These are phyloP conservation scores for Tricholoma matsutake DNA, from an alignment of 768 basidiomycete genomes.

Conservation along the genomic window DNA sequence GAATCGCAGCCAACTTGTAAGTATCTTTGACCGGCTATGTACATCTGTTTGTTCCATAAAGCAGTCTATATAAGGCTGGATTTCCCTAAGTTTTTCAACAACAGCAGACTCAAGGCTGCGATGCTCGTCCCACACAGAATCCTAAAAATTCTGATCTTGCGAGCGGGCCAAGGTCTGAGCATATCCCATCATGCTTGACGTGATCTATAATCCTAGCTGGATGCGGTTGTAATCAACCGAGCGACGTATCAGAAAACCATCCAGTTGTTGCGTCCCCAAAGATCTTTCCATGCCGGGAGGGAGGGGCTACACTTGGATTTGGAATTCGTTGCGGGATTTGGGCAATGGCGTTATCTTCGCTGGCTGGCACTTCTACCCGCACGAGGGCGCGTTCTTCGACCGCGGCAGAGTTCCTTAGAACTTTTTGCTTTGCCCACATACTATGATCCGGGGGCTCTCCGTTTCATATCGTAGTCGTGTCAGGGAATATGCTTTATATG, in stretches of 20 bases:
- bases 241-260: slow-evolving; percentile 68
- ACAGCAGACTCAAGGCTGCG: slow-evolving; percentile 56
- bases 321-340: slow-evolving; percentile 58
- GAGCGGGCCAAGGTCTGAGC: slow-evolving; percentile 87
- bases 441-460: too few relatives aligned
- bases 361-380: slow-evolving; percentile 1
- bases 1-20: background rate
- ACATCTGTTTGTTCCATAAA: background rate
- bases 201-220: slow-evolving; percentile 62
- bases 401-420: background rate
- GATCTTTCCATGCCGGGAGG: slow-evolving; percentile 37
- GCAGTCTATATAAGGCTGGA: background rate
- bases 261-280: slow-evolving; percentile 32
- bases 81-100: background rate
- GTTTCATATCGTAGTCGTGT: background rate
- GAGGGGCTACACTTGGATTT: slow-evolving; percentile 39
- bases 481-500: background rate
- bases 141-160: slow-evolving; percentile 33
- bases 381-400: slow-evolving; percentile 4
- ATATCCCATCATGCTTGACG: slow-evolving; percentile 55
- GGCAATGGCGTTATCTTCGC: slow-evolving; percentile 27
- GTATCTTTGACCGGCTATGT: too few relatives aligned
- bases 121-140: slow-evolving; percentile 60
- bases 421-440: background rate
- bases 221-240: slow-evolving; percentile 53